Conservation (phyloP, 805 yeast species). For the Suhomyces sp. region DNA sequence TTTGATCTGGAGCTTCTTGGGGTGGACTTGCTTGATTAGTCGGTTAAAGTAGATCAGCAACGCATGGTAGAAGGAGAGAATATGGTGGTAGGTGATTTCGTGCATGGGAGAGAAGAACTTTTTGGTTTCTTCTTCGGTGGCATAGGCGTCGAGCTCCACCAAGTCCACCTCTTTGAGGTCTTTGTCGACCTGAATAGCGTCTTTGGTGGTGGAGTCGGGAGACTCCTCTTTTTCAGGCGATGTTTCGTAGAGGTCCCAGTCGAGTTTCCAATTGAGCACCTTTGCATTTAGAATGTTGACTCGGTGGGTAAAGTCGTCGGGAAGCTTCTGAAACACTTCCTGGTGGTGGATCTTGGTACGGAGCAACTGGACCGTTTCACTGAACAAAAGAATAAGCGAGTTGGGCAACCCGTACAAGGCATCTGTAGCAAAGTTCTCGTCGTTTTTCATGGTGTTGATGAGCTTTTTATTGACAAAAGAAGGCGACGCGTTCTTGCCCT, state of each 20-base stretch:
- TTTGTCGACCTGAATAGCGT: conserved; percentile 8
- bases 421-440: conserved; percentile 66
- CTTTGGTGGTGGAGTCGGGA: conserved; percentile 5
- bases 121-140: conserved; percentile 12
- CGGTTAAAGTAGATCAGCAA: conserved; percentile 69
- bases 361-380: conserved; percentile 66
- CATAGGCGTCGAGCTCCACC: conserved; percentile 8
- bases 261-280: conserved; percentile 59
- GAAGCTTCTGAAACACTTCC: conserved; percentile 22
- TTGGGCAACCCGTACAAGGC: conserved; percentile 84
- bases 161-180: conserved; percentile 9
- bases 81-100: conserved; percentile 76
- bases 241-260: conserved; percentile 57
- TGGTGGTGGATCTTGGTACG: conserved; percentile 57
- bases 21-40: conserved; percentile 53
- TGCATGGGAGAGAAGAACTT: conserved; percentile 52
- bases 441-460: conserved; percentile 47
- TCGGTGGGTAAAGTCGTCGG: conserved; percentile 35
- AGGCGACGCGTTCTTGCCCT: conserved; percentile 27
- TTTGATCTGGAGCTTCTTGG: conserved; percentile 56
- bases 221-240: neutral
- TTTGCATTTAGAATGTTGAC: conserved; percentile 20
- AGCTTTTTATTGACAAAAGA: conserved; percentile 40
- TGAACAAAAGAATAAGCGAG: conserved; percentile 67
- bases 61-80: conserved; percentile 73